A percentile compares a stretch with the other conserved stretches of the same genome.
Conservation (phyloP, 805 yeast species). For the Metschnikowia peoriensis region DNA sequence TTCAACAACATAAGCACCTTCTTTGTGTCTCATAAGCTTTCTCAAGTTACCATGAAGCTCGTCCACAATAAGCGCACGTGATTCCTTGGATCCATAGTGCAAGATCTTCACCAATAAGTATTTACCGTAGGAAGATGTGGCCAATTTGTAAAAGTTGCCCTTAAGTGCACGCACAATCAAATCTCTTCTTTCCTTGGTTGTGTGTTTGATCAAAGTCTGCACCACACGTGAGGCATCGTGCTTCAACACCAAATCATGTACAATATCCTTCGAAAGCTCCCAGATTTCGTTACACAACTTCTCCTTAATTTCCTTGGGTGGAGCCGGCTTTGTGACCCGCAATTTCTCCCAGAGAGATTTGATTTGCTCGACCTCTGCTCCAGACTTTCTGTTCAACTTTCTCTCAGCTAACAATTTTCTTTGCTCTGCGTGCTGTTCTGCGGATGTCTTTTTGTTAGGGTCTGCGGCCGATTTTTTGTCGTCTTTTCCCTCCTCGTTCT, state of each 20-base stretch:
- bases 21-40: conserved; percentile 92
- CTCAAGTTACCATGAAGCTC: conserved; percentile 90
- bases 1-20: conserved; percentile 97
- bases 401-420: conserved; percentile 75
- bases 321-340: conserved; percentile 79
- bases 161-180: conserved; percentile 64
- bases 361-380: conserved; percentile 78
- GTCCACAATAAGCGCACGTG: conserved; percentile 69
- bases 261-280: conserved; percentile 73
- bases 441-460: conserved; percentile 51
- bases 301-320: conserved; percentile 73
- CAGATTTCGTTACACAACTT: conserved; percentile 81
- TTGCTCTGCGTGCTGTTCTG: conserved; percentile 80
- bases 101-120: conserved; percentile 82
- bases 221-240: conserved; percentile 97
- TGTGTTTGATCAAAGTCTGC: conserved; percentile 87
- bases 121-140: conserved; percentile 92
- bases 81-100: conserved; percentile 86
- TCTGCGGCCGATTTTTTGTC: conserved; percentile 24
- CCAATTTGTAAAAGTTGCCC: conserved; percentile 75
- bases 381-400: conserved; percentile 84
- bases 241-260: conserved; percentile 83
- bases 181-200: conserved; percentile 75
- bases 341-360: conserved; percentile 88
- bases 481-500: conserved; percentile 28